Evolutionary conservation across 371 early-diverging fungal species (phyloP).

Genomic region (Caulochytrium protostelioides): DNA sequence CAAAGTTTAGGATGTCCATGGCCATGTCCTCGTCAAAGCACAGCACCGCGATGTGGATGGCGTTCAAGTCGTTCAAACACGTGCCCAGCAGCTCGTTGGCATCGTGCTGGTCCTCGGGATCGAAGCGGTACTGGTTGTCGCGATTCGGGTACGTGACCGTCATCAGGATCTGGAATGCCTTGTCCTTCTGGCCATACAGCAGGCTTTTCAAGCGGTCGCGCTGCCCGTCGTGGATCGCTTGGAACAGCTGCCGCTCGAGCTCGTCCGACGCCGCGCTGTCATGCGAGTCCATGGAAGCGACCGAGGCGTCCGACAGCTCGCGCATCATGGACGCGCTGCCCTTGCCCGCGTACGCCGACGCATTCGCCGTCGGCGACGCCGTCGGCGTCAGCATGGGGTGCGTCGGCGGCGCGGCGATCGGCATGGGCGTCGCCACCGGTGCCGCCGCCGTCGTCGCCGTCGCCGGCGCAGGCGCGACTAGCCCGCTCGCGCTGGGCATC

Average conservation of each 20-base stretch:
- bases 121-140: constrained; percentile 27
- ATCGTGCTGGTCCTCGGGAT: constrained; percentile 29
- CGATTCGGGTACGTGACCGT: constrained; percentile 30
- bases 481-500: too few species aligned
- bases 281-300: too few species aligned
- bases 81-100: constrained; percentile 36
- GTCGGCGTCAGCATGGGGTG: too few species aligned
- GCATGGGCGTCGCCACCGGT: too few species aligned
- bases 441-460: too few species aligned
- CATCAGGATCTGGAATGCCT: constrained; percentile 29
- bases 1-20: constrained; percentile 33
- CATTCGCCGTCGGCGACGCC: too few species aligned
- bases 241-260: constrained; percentile 13
- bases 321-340: too few species aligned
- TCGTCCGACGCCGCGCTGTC: too few species aligned
- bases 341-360: too few species aligned
- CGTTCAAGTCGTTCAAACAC: constrained; percentile 22
- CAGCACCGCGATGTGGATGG: constrained; percentile 38
- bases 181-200: constrained; percentile 1
- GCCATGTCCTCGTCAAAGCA: constrained; percentile 40
- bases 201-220: constrained; percentile 7
- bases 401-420: too few species aligned
- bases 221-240: constrained; percentile 16
- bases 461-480: too few species aligned
- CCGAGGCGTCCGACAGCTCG: too few species aligned